A percentile compares a stretch with the other conserved stretches of the same genome.
These are phyloP conservation scores for Bombardia bombarda DNA, from an alignment of 495 filamentous ascomycete species.

Conservation along the genomic window DNA sequence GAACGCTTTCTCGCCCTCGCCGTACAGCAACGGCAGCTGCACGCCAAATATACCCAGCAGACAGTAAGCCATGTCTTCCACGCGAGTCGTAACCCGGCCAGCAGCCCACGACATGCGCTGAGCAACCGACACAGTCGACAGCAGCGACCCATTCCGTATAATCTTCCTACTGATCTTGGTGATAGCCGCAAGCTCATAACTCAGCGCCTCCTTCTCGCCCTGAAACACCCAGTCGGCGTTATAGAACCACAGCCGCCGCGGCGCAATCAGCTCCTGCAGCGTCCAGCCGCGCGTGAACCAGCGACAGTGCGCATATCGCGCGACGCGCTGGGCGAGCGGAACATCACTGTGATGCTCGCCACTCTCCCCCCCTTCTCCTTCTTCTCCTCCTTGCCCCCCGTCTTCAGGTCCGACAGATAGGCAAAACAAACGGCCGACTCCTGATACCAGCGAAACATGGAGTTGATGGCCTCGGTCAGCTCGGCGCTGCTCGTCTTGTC, in stretches of 20 bases:
- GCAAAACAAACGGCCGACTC: conserved; percentile 26
- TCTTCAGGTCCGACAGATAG: conserved; percentile 19
- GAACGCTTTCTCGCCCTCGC: conserved; percentile 14
- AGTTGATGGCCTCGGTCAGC: conserved; percentile 37
- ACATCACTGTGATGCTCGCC: neutral
- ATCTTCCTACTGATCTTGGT: conserved; percentile 7
- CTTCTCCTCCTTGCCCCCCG: neutral
- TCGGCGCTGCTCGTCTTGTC: conserved; percentile 38
- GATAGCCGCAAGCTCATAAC: conserved; percentile 3
- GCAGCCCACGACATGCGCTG: conserved; percentile 20
- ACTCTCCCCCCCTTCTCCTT: neutral
- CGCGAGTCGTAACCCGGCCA: conserved; percentile 7
- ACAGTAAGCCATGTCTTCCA: conserved; percentile 21
- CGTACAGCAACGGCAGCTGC: conserved; percentile 13
- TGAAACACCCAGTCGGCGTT: conserved; percentile 19
- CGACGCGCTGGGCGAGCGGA: neutral
- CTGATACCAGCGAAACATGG: conserved; percentile 38
- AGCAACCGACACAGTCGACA: conserved; percentile 6
- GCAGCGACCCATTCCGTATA: conserved; percentile 1
- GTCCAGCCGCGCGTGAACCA: conserved; percentile 33
- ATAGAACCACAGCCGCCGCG: neutral
- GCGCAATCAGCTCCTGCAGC: conserved; percentile 29
- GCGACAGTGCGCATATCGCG: conserved; percentile 8
- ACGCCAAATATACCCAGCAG: conserved; percentile 22
- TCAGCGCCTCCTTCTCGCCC: conserved; percentile 7